These are phyloP conservation scores for Tillandsia leiboldiana DNA, from an alignment of 176 grass and related monocot genomes.

Conservation along the genomic window DNA sequence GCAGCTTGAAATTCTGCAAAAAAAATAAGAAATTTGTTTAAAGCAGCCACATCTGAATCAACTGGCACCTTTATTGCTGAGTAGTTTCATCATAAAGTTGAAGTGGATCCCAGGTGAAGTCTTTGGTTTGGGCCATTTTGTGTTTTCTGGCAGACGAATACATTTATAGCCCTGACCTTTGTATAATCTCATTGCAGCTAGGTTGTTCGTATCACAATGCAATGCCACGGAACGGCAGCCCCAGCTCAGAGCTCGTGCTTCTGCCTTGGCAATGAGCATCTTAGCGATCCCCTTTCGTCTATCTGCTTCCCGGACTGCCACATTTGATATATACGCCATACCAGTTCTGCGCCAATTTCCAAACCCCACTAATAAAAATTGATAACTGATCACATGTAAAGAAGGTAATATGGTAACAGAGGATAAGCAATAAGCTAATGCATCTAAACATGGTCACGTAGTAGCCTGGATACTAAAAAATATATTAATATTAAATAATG, in stretches of 20 bases:
- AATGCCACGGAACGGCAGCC: constrained; percentile 69
- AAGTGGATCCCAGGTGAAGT: constrained; percentile 47
- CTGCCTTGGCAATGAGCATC: constrained; percentile 58
- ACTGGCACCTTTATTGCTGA: constrained; percentile 19
- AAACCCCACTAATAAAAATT: neutral
- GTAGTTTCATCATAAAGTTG: constrained; percentile 81
- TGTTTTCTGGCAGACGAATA: constrained; percentile 55
- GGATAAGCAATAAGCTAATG: no score
- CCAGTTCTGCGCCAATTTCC: constrained; percentile 45
- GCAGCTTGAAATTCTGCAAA: neutral
- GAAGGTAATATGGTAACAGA: no score
- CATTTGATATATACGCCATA: constrained; percentile 87
- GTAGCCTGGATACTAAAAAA: neutral
- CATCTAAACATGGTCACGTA: neutral
- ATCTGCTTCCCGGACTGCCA: constrained; percentile 55
- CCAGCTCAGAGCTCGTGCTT: constrained; percentile 57
- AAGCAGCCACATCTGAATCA: neutral
- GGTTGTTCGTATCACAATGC: constrained; percentile 72
- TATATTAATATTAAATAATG: neutral
- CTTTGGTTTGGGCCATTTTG: constrained; percentile 58
- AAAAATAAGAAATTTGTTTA: neutral
- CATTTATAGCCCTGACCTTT: constrained; percentile 62
- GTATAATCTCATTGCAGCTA: constrained; percentile 54
- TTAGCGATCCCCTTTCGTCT: constrained; percentile 75
- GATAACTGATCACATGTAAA: neutral